Conservation (phyloP, 257 asterid genomes). For the Voacanga thouarsii region DNA sequence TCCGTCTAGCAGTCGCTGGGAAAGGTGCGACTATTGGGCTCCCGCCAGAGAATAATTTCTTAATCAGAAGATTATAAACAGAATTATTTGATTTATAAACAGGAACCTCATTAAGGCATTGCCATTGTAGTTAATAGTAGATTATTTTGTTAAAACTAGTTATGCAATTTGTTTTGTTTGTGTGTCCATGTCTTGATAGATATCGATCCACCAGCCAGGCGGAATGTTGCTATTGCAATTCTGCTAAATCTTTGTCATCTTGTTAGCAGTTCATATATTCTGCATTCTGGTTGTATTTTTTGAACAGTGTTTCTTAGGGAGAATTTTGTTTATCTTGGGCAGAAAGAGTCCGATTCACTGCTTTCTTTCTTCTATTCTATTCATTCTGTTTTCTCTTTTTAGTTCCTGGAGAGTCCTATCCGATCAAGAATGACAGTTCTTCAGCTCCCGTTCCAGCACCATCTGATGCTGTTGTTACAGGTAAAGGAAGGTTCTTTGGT, state of each 20-base stretch:
- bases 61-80: not conserved
- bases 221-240: not conserved
- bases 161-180: not conserved
- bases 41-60: not conserved
- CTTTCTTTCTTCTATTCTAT: not conserved
- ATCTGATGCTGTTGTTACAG: slow-evolving; percentile 46
- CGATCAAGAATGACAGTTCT: slow-evolving; percentile 35
- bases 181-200: not conserved
- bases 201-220: not conserved
- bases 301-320: not conserved
- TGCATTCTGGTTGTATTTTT: not conserved
- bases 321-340: not conserved
- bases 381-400: slow-evolving; percentile 25
- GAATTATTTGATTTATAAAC: not conserved
- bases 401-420: slow-evolving; percentile 91
- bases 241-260: not conserved
- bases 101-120: not conserved
- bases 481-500: slow-evolving; percentile 36
- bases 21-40: not conserved
- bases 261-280: not conserved
- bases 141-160: not conserved
- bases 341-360: not conserved
- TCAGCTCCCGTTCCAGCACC: slow-evolving; percentile 75
- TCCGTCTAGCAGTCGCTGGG: no score
- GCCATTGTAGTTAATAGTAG: not conserved